phyloP scores from a whole-genome alignment of 108 stramenopile species.

The Skeletonema menzelii region DNA sequence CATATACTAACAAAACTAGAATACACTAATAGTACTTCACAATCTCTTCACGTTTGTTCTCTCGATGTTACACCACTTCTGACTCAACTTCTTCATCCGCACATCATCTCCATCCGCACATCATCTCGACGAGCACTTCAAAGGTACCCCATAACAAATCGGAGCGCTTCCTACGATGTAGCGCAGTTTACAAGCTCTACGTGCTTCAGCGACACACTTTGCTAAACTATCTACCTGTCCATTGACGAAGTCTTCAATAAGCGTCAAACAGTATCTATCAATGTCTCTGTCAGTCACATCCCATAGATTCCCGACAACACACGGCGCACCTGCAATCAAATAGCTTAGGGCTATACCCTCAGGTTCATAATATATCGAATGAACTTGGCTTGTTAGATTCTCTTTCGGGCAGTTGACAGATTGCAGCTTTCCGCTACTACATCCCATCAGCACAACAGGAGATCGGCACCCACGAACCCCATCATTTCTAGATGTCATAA shows the following conservation, averaged over 20 bases:
- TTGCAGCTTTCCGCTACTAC: conserved; percentile 90
- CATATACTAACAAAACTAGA: background rate
- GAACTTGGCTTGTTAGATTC: conserved; percentile 16
- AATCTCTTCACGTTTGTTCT: too few species aligned
- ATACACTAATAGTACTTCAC: background rate
- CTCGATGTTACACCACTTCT: too few species aligned
- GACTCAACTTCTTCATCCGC: too few species aligned
- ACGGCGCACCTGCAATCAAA: conserved; percentile 88
- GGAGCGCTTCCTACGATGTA: conserved; percentile 94
- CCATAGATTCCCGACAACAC: conserved; percentile 98
- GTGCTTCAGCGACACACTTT: conserved; percentile 78
- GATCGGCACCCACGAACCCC: conserved; percentile 46
- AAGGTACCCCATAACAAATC: conserved; percentile 94
- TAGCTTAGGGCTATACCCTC: conserved; percentile 93
- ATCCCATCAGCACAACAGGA: conserved; percentile 94
- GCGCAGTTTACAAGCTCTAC: conserved; percentile 88
- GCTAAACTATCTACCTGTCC: conserved; percentile 50
- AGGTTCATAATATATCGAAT: conserved; percentile 77
- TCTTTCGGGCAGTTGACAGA: conserved; percentile 65
- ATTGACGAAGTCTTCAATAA: conserved; percentile 61
- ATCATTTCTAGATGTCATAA: conserved; percentile 41
- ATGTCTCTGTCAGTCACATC: conserved; percentile 99
- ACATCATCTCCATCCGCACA: too few species aligned
- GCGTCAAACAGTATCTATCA: conserved; percentile 79
- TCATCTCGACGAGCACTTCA: conserved; percentile 3